Percentiles rank a stretch among this genome's conserved stretches.
Evolutionary conservation across 139 green algal genomes (phyloP).

Genomic region (Micractinium conductrix): DNA sequence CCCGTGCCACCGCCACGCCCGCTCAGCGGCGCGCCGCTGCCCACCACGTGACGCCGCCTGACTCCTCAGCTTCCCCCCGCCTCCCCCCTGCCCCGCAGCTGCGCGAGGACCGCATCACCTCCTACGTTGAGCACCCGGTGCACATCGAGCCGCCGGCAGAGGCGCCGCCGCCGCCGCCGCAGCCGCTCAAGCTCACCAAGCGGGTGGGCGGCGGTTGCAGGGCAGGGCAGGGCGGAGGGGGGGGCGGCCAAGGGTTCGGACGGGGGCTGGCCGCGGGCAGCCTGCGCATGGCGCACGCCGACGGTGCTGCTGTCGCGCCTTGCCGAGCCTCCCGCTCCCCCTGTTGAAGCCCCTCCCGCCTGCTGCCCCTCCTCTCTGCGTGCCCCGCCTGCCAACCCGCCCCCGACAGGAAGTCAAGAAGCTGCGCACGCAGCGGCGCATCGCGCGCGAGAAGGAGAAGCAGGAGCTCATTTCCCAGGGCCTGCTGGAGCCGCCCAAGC

Average conservation of each 20-base stretch:
- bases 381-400: no score
- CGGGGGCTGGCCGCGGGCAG: no score
- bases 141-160: conserved; percentile 90
- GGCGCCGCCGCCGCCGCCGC: conserved; percentile 74
- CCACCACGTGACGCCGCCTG: neutral
- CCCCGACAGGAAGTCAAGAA: conserved; percentile 84
- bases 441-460: conserved; percentile 94
- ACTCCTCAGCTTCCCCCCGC: neutral
- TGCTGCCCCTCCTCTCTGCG: neutral
- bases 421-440: conserved; percentile 91
- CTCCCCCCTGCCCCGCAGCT: neutral
- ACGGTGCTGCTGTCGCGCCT: no score
- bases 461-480: conserved; percentile 92
- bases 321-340: neutral
- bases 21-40: neutral
- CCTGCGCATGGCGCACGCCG: no score
- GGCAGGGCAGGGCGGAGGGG: no score
- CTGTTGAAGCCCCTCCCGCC: neutral
- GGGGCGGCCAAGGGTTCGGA: no score
- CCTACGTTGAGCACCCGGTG: conserved; percentile 87
- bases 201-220: conserved; percentile 25
- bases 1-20: no score
- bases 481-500: conserved; percentile 93
- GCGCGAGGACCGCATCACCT: conserved; percentile 61
- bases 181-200: conserved; percentile 87